Percentiles rank a stretch among this genome's conserved stretches.
phyloP scores from a whole-genome alignment of 2,329 filamentous ascomycete species.

The Macrophomina tecta region DNA sequence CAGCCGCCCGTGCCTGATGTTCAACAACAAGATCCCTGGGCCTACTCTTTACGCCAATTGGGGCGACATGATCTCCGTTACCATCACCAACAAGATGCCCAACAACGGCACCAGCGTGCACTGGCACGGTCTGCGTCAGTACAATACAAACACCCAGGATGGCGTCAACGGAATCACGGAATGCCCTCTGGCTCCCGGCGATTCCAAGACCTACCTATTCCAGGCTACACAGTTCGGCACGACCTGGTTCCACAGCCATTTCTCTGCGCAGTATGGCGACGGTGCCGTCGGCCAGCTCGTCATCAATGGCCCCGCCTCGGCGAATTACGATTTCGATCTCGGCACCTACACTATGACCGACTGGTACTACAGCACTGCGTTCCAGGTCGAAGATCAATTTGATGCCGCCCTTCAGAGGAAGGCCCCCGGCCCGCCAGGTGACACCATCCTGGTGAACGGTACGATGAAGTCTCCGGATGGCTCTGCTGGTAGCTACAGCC shows the following conservation, averaged over 20 bases:
- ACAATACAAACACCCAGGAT: constrained; percentile 50
- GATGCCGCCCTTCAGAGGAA: constrained; percentile 39
- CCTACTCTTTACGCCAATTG: constrained; percentile 50
- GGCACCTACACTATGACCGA: constrained; percentile 64
- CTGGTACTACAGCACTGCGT: constrained; percentile 59
- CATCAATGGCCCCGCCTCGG: constrained; percentile 48
- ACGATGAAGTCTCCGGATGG: constrained; percentile 57
- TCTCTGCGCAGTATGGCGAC: constrained; percentile 50
- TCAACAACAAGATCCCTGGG: constrained; percentile 66
- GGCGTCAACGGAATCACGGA: constrained; percentile 61
- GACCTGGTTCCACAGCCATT: constrained; percentile 49
- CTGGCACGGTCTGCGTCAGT: constrained; percentile 59
- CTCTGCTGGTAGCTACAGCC: constrained; percentile 38
- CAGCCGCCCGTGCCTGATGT: constrained; percentile 40
- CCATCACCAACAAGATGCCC: constrained; percentile 43
- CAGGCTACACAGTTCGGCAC: constrained; percentile 57
- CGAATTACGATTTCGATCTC: constrained; percentile 62
- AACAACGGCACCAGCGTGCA: constrained; percentile 59
- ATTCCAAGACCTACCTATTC: constrained; percentile 64
- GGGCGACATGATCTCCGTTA: constrained; percentile 50
- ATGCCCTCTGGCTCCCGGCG: constrained; percentile 70
- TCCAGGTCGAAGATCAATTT: constrained; percentile 34
- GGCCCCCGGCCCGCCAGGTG: constrained; percentile 43
- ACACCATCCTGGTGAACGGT: constrained; percentile 59
- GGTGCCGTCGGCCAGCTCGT: constrained; percentile 49